Evolutionary conservation across 2,329 filamentous ascomycete genomes (phyloP), one percentile per base, ranked within the genome.

Genomic region (Trichoderma aggressivum): DNA sequence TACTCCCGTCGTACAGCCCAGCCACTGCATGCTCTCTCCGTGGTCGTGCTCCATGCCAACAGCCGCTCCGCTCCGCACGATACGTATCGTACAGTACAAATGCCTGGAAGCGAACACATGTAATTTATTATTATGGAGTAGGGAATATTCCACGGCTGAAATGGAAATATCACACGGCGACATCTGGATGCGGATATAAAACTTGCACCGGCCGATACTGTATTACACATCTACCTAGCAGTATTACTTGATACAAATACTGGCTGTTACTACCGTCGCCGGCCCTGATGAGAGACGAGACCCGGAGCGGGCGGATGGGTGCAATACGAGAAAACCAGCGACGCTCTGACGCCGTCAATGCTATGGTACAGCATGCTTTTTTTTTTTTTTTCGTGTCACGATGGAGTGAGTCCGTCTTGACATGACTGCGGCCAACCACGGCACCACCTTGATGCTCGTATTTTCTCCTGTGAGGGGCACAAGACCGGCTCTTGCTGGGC

Each of bases 321-420:
- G 11, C 55, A 63, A 70, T 70, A 70, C 67, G 67, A 70, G 67
- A 47, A 67, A n/a, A 24, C 55, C 53, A 18, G 65, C 65, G 65
- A 39, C 47, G 47, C 62, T 50, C 36, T 56, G 63, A 66, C 53
- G 64, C 59, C 53, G 32, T 61, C 58, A 50, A 43, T 63, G 59
- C 28, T 53, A 16, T 36, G 26, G 36, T 28, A 28, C 26, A 43
- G 36, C 18, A 43, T 43, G 39, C 39, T 43, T 43, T 43, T n/a
- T n/a, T 53, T 56, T 16, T 43, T 43, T 43, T n/a, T n/a, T 53
- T 56, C 34, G 66, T 61, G 21, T 32, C 18, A 36, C 36, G 32
- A 61, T 61, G 59, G 28, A 34, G 50, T 18, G 47, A 66, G 63
- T 55, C 53, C 34, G 53, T 59, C 32, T 58, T 5, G 10, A 7